These are phyloP conservation scores for Amylostereum chailletii DNA, from an alignment of 1,284 basidiomycete species.

Conservation along the genomic window DNA sequence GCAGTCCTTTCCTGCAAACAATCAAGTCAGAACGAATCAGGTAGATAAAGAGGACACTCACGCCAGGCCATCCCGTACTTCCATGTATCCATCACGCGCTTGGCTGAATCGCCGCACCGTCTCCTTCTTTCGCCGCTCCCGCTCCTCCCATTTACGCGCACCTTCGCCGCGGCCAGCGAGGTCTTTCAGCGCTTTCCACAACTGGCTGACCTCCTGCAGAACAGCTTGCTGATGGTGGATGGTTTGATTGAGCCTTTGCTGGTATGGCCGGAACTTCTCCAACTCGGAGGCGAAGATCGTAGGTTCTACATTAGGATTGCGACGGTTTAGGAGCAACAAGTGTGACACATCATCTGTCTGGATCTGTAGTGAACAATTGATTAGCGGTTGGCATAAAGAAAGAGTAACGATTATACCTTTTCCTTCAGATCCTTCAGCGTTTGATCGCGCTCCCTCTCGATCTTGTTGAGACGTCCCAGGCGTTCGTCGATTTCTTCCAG, in stretches of 20 bases:
- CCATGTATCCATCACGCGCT: conserved; percentile 78
- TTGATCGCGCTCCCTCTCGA: conserved; percentile 77
- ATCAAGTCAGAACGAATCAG: conserved; percentile 6
- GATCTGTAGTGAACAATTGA: conserved; percentile 40
- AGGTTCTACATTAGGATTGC: conserved; percentile 78
- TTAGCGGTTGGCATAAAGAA: not conserved
- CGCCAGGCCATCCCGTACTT: conserved; percentile 80
- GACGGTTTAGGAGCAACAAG: conserved; percentile 84
- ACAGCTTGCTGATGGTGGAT: conserved; percentile 69
- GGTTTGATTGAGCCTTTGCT: conserved; percentile 71
- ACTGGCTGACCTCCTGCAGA: conserved; percentile 59
- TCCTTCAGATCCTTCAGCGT: conserved; percentile 92
- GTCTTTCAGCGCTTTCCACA: conserved; percentile 70
- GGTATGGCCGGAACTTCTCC: conserved; percentile 92
- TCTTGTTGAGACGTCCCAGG: conserved; percentile 70
- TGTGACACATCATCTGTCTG: conserved; percentile 97
- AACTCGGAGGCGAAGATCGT: conserved; percentile 88
- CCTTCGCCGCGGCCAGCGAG: conserved; percentile 62
- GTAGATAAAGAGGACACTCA: conserved; percentile 30
- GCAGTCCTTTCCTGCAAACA: conserved; percentile 64
- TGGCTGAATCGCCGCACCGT: conserved; percentile 62
- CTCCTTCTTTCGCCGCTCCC: conserved; percentile 71
- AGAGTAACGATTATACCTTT: conserved; percentile 41
- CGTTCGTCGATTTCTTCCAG: conserved; percentile 75
- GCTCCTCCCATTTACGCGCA: conserved; percentile 72